Conservation (phyloP, 2,329 filamentous ascomycete species). For the Colletotrichum karsti region DNA sequence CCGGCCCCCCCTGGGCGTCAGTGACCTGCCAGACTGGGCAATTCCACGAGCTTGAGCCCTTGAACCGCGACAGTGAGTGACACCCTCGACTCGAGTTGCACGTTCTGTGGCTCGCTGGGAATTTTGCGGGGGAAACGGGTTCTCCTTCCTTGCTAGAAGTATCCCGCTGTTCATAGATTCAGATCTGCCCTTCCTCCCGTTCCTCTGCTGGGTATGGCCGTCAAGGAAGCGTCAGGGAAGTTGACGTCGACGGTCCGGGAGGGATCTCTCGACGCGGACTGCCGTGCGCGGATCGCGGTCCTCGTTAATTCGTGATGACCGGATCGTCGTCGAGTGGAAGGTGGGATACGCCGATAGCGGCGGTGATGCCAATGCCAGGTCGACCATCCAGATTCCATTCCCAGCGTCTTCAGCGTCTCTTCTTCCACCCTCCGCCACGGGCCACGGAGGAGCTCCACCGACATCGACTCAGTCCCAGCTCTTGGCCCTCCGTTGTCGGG, state of each 20-base stretch:
- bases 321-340: neutral
- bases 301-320: neutral
- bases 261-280: neutral
- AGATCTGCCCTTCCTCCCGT: neutral
- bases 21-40: neutral
- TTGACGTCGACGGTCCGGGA: neutral
- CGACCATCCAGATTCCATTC: neutral
- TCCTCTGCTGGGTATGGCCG: neutral
- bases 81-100: neutral
- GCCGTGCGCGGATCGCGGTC: neutral
- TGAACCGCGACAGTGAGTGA: no score
- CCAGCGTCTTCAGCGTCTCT: neutral
- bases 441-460: neutral
- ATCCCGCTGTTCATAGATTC: neutral
- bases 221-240: slow-evolving; percentile 1
- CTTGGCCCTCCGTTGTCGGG: neutral
- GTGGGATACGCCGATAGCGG: neutral
- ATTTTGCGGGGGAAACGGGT: neutral
- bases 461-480: neutral
- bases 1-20: neutral
- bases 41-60: neutral
- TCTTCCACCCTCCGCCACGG: neutral
- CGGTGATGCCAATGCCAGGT: neutral
- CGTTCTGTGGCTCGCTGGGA: neutral
- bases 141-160: neutral